Conservation (phyloP, 2,329 filamentous ascomycete species). For the Tricladium varicosporioides region DNA sequence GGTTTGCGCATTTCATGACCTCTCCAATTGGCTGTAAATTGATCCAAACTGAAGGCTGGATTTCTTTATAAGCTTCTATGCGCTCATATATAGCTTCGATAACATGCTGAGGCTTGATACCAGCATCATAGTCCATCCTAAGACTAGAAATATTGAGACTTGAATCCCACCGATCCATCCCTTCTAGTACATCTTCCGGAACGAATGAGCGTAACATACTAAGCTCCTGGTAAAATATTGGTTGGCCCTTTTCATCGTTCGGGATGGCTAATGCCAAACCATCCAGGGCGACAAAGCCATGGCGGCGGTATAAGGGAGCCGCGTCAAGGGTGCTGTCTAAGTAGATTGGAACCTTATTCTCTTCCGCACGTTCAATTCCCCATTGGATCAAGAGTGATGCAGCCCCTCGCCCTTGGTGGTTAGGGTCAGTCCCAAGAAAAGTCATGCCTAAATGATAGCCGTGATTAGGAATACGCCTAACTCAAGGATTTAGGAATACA, state of each 20-base stretch:
- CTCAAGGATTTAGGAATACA: not conserved
- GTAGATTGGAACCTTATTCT: constrained; percentile 25
- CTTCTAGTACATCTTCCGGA: constrained; percentile 4
- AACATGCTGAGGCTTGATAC: constrained; percentile 27
- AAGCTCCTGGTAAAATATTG: constrained; percentile 26
- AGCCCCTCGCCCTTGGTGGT: constrained; percentile 24
- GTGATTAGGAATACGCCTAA: not conserved
- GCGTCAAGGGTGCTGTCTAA: constrained; percentile 28
- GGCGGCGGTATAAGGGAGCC: constrained; percentile 21
- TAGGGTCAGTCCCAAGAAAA: constrained; percentile 26
- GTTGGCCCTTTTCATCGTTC: not conserved
- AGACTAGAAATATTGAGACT: constrained; percentile 27
- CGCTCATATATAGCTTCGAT: constrained; percentile 30
- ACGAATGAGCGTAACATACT: constrained; percentile 27
- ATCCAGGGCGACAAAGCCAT: constrained; percentile 22
- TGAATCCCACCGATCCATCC: constrained; percentile 28
- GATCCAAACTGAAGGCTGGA: constrained; percentile 52
- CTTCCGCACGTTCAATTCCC: constrained; percentile 22
- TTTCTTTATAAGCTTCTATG: constrained; percentile 41
- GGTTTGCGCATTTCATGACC: constrained; percentile 40
- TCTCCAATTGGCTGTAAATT: constrained; percentile 41
- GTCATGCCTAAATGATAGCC: constrained; percentile 22
- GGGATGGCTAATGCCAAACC: too few species aligned
- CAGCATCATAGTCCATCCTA: constrained; percentile 26
- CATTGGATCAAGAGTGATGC: constrained; percentile 27